A percentile compares a stretch with the other conserved stretches of the same genome.
Evolutionary conservation across 2,329 filamentous ascomycete genomes (phyloP).

Genomic region (Botrytis aclada): DNA sequence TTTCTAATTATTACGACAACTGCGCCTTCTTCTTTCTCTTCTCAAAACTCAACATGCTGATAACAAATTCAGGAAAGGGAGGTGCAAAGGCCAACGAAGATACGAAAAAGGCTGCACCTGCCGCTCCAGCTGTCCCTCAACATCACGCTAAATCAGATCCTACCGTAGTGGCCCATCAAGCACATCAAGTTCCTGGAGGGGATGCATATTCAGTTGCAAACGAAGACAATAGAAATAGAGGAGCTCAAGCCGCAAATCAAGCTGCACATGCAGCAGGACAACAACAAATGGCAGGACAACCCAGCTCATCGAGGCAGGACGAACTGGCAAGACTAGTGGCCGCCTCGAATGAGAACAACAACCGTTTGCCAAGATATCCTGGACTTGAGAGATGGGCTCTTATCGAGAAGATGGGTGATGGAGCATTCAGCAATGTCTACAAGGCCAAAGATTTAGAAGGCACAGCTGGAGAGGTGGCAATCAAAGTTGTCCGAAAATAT

Average conservation of each 20-base stretch:
- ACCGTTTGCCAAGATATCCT: constrained; percentile 82
- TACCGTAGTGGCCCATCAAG: constrained; percentile 57
- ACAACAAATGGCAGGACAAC: constrained; percentile 43
- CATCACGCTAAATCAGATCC: constrained; percentile 48
- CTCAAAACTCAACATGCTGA: not conserved
- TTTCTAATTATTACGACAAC: too few species aligned
- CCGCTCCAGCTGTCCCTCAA: constrained; percentile 51
- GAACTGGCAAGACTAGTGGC: constrained; percentile 84
- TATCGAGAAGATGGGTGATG: constrained; percentile 96
- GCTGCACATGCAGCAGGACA: constrained; percentile 64
- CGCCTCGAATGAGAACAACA: constrained; percentile 83
- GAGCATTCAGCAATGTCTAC: constrained; percentile 98
- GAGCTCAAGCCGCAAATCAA: constrained; percentile 63
- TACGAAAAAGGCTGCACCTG: constrained; percentile 42
- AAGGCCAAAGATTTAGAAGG: constrained; percentile 74
- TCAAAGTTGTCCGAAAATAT: constrained; percentile 98
- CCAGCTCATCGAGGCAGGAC: constrained; percentile 54
- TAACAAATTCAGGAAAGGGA: constrained; percentile 11
- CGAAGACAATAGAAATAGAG: constrained; percentile 62
- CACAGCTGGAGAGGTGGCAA: constrained; percentile 76
- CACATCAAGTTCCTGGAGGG: constrained; percentile 45
- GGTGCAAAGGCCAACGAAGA: constrained; percentile 56
- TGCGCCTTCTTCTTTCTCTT: not conserved
- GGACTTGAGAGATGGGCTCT: constrained; percentile 83
- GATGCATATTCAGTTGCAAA: constrained; percentile 62